Percentiles rank a stretch among this genome's conserved stretches.
Conservation (phyloP, 2,329 filamentous ascomycete species). For the Diaporthe batatas region DNA sequence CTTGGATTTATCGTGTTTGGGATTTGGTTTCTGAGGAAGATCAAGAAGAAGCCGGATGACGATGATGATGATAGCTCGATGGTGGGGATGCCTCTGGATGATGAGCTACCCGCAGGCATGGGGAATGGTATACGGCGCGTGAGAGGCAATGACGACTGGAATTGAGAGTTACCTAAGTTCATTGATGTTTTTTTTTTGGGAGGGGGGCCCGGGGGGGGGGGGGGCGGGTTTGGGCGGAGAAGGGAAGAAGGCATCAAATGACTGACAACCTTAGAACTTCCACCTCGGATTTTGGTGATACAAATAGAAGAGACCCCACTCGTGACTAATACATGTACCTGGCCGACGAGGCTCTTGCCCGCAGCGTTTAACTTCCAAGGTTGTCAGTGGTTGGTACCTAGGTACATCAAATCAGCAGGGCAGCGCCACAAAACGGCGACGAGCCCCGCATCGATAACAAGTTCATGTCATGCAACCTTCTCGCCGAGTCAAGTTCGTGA, state of each 20-base stretch:
- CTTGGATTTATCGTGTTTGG: not conserved
- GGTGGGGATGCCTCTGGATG: not conserved
- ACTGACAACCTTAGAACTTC: too few relatives aligned
- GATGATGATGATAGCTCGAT: conserved; percentile 14
- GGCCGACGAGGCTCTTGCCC: too few relatives aligned
- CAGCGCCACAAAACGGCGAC: not conserved
- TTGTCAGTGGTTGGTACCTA: too few relatives aligned
- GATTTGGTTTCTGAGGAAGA: not conserved
- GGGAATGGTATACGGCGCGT: conserved; percentile 23
- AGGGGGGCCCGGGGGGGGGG: too few relatives aligned
- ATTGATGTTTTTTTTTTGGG: too few relatives aligned
- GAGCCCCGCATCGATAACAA: not conserved
- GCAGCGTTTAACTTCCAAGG: too few relatives aligned
- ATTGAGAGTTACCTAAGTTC: not conserved
- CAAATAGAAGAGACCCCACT: too few relatives aligned
- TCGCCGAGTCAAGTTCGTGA: not conserved
- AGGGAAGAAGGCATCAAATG: too few relatives aligned
- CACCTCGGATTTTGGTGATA: too few relatives aligned
- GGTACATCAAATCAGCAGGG: too few relatives aligned
- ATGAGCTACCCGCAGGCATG: conserved; percentile 13
- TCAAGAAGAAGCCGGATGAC: not conserved
- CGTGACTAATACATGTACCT: too few relatives aligned
- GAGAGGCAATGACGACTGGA: conserved; percentile 10
- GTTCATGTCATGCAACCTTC: not conserved
- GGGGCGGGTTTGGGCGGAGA: too few relatives aligned